These are phyloP conservation scores for Arthrinium phaeospermum DNA, from an alignment of 2,329 filamentous ascomycete genomes.

Conservation along the genomic window DNA sequence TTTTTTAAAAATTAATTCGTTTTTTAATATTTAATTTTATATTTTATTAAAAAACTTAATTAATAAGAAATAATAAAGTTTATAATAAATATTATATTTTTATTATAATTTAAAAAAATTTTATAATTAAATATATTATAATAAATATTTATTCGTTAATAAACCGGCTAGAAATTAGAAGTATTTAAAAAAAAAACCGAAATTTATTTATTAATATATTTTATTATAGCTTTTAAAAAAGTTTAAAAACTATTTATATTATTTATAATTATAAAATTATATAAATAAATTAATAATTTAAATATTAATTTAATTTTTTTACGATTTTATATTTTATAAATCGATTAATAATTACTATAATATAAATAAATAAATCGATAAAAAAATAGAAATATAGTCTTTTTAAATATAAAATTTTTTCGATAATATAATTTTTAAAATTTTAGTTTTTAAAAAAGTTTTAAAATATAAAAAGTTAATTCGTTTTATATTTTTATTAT, in stretches of 20 bases:
- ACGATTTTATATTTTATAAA: background rate
- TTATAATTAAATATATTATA: background rate
- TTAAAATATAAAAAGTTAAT: background rate
- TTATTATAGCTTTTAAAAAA: background rate
- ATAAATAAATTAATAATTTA: background rate
- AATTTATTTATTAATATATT: no score
- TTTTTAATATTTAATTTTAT: background rate
- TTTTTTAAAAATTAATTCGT: background rate
- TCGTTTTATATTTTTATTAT: background rate
- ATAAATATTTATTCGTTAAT: background rate
- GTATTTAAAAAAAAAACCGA: no score
- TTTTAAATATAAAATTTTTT: background rate
- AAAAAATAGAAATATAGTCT: background rate
- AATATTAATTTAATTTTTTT: background rate
- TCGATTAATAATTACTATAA: background rate
- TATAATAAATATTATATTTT: background rate
- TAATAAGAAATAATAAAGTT: background rate
- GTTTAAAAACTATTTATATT: background rate
- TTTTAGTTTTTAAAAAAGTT: background rate
- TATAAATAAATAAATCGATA: background rate
- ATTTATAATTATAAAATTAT: background rate
- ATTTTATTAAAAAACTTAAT: background rate
- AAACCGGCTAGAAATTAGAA: no score
- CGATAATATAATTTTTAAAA: background rate
- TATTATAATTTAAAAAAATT: background rate